Conservation (phyloP, 225 moss, liverwort and hornwort genomes). For the Polytrichum commune region DNA sequence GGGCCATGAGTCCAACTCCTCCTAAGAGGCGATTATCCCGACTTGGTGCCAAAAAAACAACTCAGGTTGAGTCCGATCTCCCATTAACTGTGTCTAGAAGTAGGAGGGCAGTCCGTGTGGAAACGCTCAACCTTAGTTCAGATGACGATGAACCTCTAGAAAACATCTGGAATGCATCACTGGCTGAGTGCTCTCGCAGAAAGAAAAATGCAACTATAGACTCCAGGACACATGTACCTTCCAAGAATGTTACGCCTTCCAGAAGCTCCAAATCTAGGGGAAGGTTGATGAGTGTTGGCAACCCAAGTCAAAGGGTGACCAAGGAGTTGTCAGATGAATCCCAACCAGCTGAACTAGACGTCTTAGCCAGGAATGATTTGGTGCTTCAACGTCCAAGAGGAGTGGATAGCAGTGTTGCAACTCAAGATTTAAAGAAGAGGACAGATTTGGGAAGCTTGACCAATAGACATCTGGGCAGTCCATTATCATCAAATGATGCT, state of each 20-base stretch:
- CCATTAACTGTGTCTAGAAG: slow-evolving; percentile 11
- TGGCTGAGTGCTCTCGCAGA: slow-evolving; percentile 24
- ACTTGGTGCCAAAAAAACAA: slow-evolving; percentile 18
- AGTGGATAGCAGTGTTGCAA: too few relatives aligned
- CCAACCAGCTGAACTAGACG: slow-evolving; percentile 14
- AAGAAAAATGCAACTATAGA: slow-evolving; percentile 11
- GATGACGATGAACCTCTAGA: slow-evolving; percentile 36
- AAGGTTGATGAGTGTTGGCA: slow-evolving; percentile 27
- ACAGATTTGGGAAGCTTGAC: not conserved
- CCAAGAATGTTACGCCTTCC: slow-evolving; percentile 13
- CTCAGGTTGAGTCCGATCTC: not conserved
- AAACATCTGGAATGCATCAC: slow-evolving; percentile 14
- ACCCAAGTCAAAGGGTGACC: slow-evolving; percentile 28
- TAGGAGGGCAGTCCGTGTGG: slow-evolving; percentile 19
- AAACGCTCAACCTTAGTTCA: slow-evolving; percentile 37
- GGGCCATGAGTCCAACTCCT: slow-evolving; percentile 21
- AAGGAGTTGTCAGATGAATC: slow-evolving; percentile 33
- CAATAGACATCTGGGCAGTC: not conserved
- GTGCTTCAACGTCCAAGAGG: too few relatives aligned
- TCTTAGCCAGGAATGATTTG: not conserved
- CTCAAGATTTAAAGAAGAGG: slow-evolving; percentile 19
- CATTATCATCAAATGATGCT: not conserved
- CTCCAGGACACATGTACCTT: slow-evolving; percentile 2
- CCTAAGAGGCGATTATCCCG: slow-evolving; percentile 23
- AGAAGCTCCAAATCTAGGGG: slow-evolving; percentile 9